These are phyloP conservation scores for Coriaria nepalensis DNA, from an alignment of 306 rosid species.

Conservation along the genomic window DNA sequence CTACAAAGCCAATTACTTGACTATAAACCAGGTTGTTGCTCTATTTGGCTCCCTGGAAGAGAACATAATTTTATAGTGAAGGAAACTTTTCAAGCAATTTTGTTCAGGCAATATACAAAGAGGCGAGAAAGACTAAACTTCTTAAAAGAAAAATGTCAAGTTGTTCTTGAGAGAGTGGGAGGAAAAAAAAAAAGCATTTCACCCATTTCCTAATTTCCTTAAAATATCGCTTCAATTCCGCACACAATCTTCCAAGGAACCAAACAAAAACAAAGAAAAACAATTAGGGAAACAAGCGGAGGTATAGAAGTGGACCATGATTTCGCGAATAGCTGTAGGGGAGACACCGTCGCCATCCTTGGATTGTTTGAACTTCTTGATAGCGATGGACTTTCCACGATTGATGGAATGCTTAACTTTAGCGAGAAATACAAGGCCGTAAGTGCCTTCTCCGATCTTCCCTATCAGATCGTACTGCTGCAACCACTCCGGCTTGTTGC, in stretches of 20 bases:
- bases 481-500: conserved; percentile 88
- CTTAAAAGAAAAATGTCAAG: too few relatives aligned
- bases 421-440: conserved; percentile 88
- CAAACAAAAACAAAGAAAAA: background rate
- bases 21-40: too few relatives aligned
- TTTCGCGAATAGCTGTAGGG: conserved; percentile 98
- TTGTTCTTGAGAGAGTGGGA: too few relatives aligned
- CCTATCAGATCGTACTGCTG: conserved; percentile 91
- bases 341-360: conserved; percentile 94
- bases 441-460: conserved; percentile 90
- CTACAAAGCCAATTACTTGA: too few relatives aligned
- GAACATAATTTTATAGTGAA: too few relatives aligned
- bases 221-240: too few relatives aligned
- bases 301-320: conserved; percentile 37
- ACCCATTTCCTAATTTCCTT: too few relatives aligned
- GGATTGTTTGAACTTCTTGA: conserved; percentile 90
- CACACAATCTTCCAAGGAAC: background rate
- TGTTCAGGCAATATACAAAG: too few relatives aligned
- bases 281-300: background rate
- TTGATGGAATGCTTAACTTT: conserved; percentile 41
- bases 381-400: conserved; percentile 91
- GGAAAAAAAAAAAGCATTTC: too few relatives aligned
- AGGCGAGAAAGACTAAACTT: too few relatives aligned
- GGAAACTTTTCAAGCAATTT: too few relatives aligned
- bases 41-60: too few relatives aligned